Evolutionary conservation across 306 rosid species (phyloP).

Genomic region (Vigna hirtella): DNA sequence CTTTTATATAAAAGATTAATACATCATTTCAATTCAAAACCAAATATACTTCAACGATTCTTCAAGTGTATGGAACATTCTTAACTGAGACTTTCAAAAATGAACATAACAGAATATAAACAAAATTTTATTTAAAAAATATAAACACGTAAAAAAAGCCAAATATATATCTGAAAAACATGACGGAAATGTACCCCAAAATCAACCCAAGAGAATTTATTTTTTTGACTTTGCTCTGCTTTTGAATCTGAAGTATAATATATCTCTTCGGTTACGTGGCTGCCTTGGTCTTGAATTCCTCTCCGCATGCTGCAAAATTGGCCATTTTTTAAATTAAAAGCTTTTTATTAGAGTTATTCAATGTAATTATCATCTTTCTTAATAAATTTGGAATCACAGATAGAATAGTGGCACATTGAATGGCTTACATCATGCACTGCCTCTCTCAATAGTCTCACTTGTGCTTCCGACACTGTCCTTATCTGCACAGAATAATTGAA

Average conservation of each 20-base stretch:
- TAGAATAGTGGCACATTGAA: background rate
- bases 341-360: too few relatives aligned
- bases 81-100: too few relatives aligned
- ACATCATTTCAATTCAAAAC: too few relatives aligned
- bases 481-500: background rate
- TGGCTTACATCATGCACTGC: slow-evolving; percentile 42
- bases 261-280: slow-evolving; percentile 16
- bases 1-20: too few relatives aligned
- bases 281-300: slow-evolving; percentile 41
- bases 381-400: background rate
- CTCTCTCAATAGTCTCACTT: slow-evolving; percentile 27
- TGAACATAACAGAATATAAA: too few relatives aligned
- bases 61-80: too few relatives aligned
- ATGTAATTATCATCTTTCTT: background rate
- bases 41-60: too few relatives aligned
- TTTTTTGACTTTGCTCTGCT: background rate
- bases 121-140: too few relatives aligned
- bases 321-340: background rate
- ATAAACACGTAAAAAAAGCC: too few relatives aligned
- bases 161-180: background rate
- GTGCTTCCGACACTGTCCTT: slow-evolving; percentile 37
- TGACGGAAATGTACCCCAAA: background rate
- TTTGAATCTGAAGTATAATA: slow-evolving; percentile 14
- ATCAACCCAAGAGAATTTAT: background rate
- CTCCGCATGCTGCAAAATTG: slow-evolving; percentile 39